phyloP scores from a whole-genome alignment of 1,284 basidiomycete genomes.

The Malassezia furfur region DNA sequence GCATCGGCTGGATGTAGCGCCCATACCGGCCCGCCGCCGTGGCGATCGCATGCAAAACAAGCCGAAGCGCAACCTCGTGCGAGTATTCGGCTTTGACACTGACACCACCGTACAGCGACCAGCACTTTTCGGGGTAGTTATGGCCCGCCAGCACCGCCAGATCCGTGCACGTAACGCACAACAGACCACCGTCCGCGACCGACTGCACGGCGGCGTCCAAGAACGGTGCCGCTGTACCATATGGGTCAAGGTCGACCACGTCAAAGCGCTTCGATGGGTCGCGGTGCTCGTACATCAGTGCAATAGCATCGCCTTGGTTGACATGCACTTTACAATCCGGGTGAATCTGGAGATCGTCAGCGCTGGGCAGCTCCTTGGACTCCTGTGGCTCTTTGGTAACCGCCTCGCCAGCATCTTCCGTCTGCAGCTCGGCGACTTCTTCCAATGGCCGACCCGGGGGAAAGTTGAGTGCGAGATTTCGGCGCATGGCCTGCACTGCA shows the following conservation, averaged over 20 bases:
- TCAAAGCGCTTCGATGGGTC: constrained; percentile 67
- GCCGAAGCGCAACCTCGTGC: constrained; percentile 58
- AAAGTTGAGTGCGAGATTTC: constrained; percentile 81
- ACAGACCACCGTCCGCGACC: constrained; percentile 67
- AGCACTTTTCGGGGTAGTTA: constrained; percentile 76
- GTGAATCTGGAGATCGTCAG: constrained; percentile 25
- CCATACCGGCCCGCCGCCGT: constrained; percentile 84
- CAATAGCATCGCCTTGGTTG: constrained; percentile 47
- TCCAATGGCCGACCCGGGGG: constrained; percentile 53
- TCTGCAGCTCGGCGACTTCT: constrained; percentile 20
- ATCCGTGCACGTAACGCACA: constrained; percentile 95
- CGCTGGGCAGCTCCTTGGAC: background rate
- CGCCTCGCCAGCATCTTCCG: constrained; percentile 4
- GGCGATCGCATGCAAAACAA: constrained; percentile 76
- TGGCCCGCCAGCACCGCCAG: constrained; percentile 82
- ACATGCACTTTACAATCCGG: constrained; percentile 41
- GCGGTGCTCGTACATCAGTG: constrained; percentile 83
- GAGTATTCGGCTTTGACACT: constrained; percentile 83
- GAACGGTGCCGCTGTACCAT: constrained; percentile 92
- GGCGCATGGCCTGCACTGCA: constrained; percentile 74
- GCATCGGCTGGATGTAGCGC: constrained; percentile 76
- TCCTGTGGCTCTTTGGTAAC: background rate
- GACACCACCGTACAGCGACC: constrained; percentile 69
- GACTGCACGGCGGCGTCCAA: constrained; percentile 92
- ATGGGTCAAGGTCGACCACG: constrained; percentile 91